Percentiles rank a stretch among this genome's conserved stretches.
phyloP scores from a whole-genome alignment of 2,329 filamentous ascomycete species.

The Calonectria henricotiae region DNA sequence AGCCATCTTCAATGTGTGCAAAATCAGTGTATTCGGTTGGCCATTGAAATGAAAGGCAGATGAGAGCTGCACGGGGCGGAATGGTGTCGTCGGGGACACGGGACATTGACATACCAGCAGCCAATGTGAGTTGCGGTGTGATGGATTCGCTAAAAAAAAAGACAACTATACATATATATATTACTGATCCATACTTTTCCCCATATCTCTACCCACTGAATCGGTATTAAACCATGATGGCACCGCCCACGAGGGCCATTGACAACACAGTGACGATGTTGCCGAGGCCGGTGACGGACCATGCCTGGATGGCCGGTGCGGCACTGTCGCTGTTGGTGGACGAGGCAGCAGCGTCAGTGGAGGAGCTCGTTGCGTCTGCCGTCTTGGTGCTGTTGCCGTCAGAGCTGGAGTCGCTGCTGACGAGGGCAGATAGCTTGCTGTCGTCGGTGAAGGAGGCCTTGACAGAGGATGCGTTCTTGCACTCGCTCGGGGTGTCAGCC shows the following conservation, averaged over 20 bases:
- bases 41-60: neutral
- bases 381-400: conserved; percentile 28
- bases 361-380: conserved; percentile 38
- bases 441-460: conserved; percentile 56
- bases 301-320: conserved; percentile 49
- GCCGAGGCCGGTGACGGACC: conserved; percentile 48
- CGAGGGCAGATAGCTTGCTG: conserved; percentile 56
- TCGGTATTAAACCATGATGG: conserved; percentile 51
- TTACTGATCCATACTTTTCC: conserved; percentile 18
- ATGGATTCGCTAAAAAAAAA: conserved; percentile 14
- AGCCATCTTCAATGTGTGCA: neutral
- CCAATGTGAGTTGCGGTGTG: conserved; percentile 10
- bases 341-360: conserved; percentile 45
- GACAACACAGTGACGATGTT: conserved; percentile 49
- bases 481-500: conserved; percentile 54
- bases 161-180: conserved; percentile 13
- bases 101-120: conserved; percentile 1
- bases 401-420: conserved; percentile 43
- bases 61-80: neutral
- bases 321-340: conserved; percentile 47
- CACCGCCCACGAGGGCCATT: conserved; percentile 54
- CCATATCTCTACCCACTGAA: neutral
- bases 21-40: neutral
- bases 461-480: conserved; percentile 59
- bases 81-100: conserved; percentile 9